These are phyloP conservation scores for Theobroma cacao DNA, from an alignment of 345 rosid genomes.

Conservation along the genomic window DNA sequence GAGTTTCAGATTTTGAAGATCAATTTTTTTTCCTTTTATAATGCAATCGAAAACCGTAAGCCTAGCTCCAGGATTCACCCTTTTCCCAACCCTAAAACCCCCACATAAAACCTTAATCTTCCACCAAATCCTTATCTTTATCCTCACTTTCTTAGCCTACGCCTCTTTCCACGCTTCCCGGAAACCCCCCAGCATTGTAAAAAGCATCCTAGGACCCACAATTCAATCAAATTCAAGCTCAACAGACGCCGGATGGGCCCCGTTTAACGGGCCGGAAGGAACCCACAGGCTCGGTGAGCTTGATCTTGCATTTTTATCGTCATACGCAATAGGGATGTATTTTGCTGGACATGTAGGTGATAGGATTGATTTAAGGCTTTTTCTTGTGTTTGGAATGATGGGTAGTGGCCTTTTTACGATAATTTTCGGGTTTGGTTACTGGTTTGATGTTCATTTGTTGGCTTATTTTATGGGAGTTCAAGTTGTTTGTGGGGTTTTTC, in stretches of 20 bases:
- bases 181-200: conserved; percentile 94
- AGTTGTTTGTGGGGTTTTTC: conserved; percentile 78
- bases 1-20: not conserved
- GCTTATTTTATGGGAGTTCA: conserved; percentile 61
- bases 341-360: conserved; percentile 87
- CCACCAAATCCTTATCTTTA: conserved; percentile 53
- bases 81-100: conserved; percentile 60
- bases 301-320: conserved; percentile 76
- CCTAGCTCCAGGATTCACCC: conserved; percentile 47
- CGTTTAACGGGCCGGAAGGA: conserved; percentile 68
- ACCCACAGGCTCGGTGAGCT: conserved; percentile 83
- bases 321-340: conserved; percentile 81
- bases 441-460: conserved; percentile 65
- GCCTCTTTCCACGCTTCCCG: conserved; percentile 95
- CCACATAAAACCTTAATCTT: conserved; percentile 62
- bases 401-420: conserved; percentile 80
- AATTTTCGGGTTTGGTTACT: conserved; percentile 75
- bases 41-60: conserved; percentile 38
- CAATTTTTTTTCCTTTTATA: not conserved
- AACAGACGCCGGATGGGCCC: conserved; percentile 71
- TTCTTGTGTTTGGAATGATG: conserved; percentile 90
- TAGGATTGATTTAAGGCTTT: conserved; percentile 74
- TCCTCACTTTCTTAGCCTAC: conserved; percentile 75
- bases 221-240: conserved; percentile 24
- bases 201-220: conserved; percentile 80